These are phyloP conservation scores for Peniophora sp. DNA, from an alignment of 1,284 basidiomycete genomes.

Conservation along the genomic window DNA sequence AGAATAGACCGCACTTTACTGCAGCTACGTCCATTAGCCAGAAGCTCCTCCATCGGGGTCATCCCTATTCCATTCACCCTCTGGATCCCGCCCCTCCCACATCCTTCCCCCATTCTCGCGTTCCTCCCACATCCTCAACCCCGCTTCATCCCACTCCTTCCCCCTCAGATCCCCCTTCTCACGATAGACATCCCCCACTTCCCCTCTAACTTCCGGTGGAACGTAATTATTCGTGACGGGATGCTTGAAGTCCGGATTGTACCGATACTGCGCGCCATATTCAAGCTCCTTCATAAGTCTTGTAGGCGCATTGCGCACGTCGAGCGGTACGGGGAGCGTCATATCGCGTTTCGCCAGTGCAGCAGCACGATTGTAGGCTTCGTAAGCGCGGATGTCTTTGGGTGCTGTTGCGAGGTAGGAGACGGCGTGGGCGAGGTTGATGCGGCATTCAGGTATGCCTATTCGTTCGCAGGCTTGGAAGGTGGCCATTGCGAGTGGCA, in stretches of 20 bases:
- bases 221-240: conserved; percentile 65
- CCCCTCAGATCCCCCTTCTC: no score
- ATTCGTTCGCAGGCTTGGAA: conserved; percentile 76
- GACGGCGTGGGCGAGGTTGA: conserved; percentile 75
- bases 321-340: conserved; percentile 62
- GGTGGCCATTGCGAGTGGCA: conserved; percentile 72
- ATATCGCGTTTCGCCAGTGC: conserved; percentile 47
- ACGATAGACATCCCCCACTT: no score
- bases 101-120: conserved; percentile 49
- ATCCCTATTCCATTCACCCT: no score
- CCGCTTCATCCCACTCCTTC: conserved; percentile 71
- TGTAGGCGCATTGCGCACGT: conserved; percentile 86
- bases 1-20: no score
- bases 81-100: conserved; percentile 53
- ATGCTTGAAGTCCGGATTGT: conserved; percentile 76
- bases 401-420: conserved; percentile 78
- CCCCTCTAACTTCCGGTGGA: conserved; percentile 40
- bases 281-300: conserved; percentile 76
- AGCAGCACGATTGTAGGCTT: conserved; percentile 70
- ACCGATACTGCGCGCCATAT: conserved; percentile 66
- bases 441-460: conserved; percentile 79
- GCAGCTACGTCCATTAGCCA: no score
- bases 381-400: conserved; percentile 77
- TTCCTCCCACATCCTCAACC: conserved; percentile 66
- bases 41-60: no score